phyloP scores from a whole-genome alignment of 2,329 filamentous ascomycete species.

The Whalleya microplaca region DNA sequence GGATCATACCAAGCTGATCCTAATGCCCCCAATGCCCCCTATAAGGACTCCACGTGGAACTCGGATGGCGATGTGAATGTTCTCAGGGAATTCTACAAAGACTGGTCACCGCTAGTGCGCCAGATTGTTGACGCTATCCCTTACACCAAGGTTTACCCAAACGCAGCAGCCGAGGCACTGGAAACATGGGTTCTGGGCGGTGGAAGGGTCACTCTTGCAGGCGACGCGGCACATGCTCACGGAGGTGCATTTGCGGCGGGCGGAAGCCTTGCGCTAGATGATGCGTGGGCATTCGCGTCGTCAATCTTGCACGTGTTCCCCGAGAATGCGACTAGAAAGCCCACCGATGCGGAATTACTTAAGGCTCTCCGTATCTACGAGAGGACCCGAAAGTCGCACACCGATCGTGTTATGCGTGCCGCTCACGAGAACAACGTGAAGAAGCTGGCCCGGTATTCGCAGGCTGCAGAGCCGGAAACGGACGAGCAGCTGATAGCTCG shows the following conservation, averaged over 20 bases:
- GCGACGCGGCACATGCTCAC: slow-evolving; percentile 47
- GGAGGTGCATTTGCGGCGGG: slow-evolving; percentile 47
- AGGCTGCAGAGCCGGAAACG: slow-evolving; percentile 33
- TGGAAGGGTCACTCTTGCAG: slow-evolving; percentile 41
- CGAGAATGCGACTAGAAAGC: neutral
- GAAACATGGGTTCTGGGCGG: slow-evolving; percentile 46
- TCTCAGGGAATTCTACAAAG: slow-evolving; percentile 42
- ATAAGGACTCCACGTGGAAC: slow-evolving; percentile 43
- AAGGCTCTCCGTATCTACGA: slow-evolving; percentile 45
- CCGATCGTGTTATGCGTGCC: slow-evolving; percentile 40
- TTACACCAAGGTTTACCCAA: slow-evolving; percentile 46
- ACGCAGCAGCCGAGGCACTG: slow-evolving; percentile 44
- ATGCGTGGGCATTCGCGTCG: slow-evolving; percentile 46
- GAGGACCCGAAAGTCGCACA: slow-evolving; percentile 47
- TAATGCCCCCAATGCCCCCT: slow-evolving; percentile 35
- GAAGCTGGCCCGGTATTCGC: slow-evolving; percentile 27
- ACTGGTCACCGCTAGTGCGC: slow-evolving; percentile 47
- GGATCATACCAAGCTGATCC: slow-evolving; percentile 45
- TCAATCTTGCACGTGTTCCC: slow-evolving; percentile 44
- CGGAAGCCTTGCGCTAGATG: slow-evolving; percentile 45
- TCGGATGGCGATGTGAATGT: slow-evolving; percentile 40
- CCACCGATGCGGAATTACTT: slow-evolving; percentile 26
- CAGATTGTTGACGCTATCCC: slow-evolving; percentile 47
- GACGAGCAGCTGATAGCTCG: slow-evolving; percentile 42
- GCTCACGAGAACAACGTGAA: slow-evolving; percentile 39